Evolutionary conservation across 2,329 filamentous ascomycete genomes (phyloP), one percentile per base, ranked within the genome.

Genomic region (Teratosphaeria pseudoeucalypti): DNA sequence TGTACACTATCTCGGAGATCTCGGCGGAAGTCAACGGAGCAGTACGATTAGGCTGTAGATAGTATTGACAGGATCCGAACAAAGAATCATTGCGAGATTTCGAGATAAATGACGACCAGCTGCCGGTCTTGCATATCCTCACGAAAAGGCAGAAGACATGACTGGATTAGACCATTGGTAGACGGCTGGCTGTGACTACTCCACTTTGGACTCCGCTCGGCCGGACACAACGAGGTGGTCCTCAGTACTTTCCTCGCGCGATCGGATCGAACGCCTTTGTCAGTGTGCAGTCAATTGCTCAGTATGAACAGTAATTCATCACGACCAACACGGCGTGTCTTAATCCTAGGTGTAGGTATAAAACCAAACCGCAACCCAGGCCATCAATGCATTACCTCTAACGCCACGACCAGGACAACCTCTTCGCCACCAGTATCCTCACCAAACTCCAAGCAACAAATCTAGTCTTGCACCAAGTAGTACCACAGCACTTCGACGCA

Each of bases 171-270:
- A 49, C 43, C n/a, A n/a, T 49, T 2, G 43, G 19, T 49, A 49
- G 43, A 49, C 23, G 9, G n/a, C n/a, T 49, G 43, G 43, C 43
- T 23, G 43, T n/a, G n/a, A 49, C 43, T 19, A 49, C 43, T 49
- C 43, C 43, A 49, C 43, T n/a, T 49, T 49, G 16, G 43, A 6
- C n/a, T 49, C 43, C 60, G 66, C 16, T 61, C 67, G 10, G 62
- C 66, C n/a, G 61, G 64, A 32, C 62, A 67, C 63, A 47, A 52
- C 12, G 49, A 56, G 16, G 29, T 64, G 2, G 26, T 29, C 14
- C 19, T 11, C 9, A 54, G 27, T 1, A 2, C 23, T n/a, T 49
- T 11, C 11, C 16, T 49, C 19, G n/a, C 43, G n/a, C 43, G 6
- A 19, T 6, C 9, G 1, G 19, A 23, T 49, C n/a, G 43, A 10